Conservation (phyloP, 2,329 filamentous ascomycete species). For the Fusarium illudens region DNA sequence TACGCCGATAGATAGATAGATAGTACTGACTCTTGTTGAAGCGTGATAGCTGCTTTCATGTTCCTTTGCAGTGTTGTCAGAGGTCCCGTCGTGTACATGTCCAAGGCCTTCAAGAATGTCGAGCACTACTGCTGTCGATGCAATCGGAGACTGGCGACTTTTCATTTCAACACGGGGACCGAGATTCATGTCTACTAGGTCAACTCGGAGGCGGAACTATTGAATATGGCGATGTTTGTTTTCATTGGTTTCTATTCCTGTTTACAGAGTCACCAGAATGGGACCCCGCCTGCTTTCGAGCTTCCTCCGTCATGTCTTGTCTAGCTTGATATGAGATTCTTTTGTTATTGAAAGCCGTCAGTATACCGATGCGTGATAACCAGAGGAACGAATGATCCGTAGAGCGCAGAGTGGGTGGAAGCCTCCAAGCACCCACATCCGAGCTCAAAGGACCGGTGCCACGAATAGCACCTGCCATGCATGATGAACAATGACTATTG, state of each 20-base stretch:
- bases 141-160: slow-evolving; percentile 32
- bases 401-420: neutral
- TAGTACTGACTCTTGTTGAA: neutral
- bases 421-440: neutral
- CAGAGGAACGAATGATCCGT: too few relatives aligned
- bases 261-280: neutral
- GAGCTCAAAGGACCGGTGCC: neutral
- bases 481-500: too few relatives aligned
- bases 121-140: slow-evolving; percentile 41
- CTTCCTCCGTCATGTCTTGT: neutral
- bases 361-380: too few relatives aligned
- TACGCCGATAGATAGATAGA: too few relatives aligned
- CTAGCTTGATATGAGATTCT: too few relatives aligned
- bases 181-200: slow-evolving; percentile 41
- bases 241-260: neutral
- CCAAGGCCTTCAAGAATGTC: slow-evolving; percentile 33
- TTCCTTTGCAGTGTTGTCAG: slow-evolving; percentile 33
- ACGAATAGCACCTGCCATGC: neutral
- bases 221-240: too few relatives aligned
- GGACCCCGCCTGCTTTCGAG: neutral
- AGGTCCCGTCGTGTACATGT: slow-evolving; percentile 21
- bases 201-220: too few relatives aligned
- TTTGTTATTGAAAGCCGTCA: too few relatives aligned
- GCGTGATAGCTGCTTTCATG: slow-evolving; percentile 33
- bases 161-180: slow-evolving; percentile 34